Evolutionary conservation across 306 rosid genomes (phyloP), one percentile per base, ranked within the genome.

Genomic region (Fagus sylvatica): DNA sequence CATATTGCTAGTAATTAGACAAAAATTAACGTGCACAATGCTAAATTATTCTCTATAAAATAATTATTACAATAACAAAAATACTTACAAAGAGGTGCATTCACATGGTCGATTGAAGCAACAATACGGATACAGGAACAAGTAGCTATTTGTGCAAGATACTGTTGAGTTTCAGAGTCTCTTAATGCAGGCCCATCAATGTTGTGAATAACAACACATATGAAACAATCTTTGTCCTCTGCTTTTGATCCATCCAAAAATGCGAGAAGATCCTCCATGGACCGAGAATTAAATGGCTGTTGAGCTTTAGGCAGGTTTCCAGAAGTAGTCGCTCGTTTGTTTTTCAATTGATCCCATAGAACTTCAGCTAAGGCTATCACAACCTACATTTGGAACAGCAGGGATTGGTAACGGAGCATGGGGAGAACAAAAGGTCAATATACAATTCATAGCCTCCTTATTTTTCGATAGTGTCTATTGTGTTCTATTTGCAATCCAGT

Each of bases 101-200:
- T 92, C 76, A 95, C 91, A 84, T 95, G 92, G 80, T 95, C 98
- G 53, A 91, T 85, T 7, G 97, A 91, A 71, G 97, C 96, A 82
- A 88, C 85, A 32, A 93, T 51, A 15, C 96, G 89, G 78, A 95
- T 83, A 62, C 81, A 82, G 78, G 89, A 84, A 82, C 99, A 91
- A 55, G 93, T 87, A 78, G 97, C 93, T 30, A 95, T 83, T 69
- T 88, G 89, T 48, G 91, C 95, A 62, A 95, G 93, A 86, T 81
- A 85, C 66, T 88, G 96, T 79, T 91, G 98, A 69, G 89, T 88
- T 76, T 92, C 98, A 30, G 88, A 74, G 79, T 95, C 99, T 78
- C 99, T 88, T 78, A 91, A 84, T 53, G 91, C 98, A 30, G 97
- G 96, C 53, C 98, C 99, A 75, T 95, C 98, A 49, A 95, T 93